These are phyloP conservation scores for Chlorociboria aeruginascens DNA, from an alignment of 495 filamentous ascomycete species.

Conservation along the genomic window DNA sequence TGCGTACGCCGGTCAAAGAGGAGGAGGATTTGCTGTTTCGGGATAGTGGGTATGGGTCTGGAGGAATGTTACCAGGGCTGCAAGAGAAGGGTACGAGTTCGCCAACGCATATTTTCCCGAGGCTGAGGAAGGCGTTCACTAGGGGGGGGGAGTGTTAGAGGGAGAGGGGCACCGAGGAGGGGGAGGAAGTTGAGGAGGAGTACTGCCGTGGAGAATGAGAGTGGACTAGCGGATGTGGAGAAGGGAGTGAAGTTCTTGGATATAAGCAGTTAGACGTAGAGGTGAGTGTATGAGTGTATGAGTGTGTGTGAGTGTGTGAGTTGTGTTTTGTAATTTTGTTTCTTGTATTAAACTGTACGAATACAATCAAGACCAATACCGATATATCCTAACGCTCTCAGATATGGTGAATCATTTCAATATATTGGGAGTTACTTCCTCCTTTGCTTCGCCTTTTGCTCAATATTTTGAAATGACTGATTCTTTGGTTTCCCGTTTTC, in stretches of 20 bases:
- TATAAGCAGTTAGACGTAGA: too few species aligned
- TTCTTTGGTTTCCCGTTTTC: too few species aligned
- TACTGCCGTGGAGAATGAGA: not conserved
- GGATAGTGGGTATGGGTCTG: slow-evolving; percentile 1
- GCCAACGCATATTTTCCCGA: not conserved
- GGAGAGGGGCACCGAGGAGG: not conserved
- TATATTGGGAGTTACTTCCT: too few species aligned
- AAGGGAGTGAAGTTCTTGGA: not conserved
- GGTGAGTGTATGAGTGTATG: too few species aligned
- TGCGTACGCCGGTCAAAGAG: not conserved
- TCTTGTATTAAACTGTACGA: too few species aligned
- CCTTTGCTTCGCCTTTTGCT: too few species aligned
- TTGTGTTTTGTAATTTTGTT: too few species aligned
- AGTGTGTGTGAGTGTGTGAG: too few species aligned
- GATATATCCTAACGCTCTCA: too few species aligned
- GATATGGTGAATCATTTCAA: too few species aligned
- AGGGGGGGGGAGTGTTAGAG: not conserved
- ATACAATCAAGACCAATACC: too few species aligned
- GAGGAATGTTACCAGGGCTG: not conserved
- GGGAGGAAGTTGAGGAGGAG: not conserved
- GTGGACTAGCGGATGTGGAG: not conserved
- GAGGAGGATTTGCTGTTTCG: slow-evolving; percentile 1
- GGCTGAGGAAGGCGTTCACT: not conserved
- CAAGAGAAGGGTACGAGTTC: not conserved
- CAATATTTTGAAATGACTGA: too few species aligned